Base-by-base conservation (phyloP, 225 moss, liverwort and hornwort species). In the Polytrichum formosum region DNA sequence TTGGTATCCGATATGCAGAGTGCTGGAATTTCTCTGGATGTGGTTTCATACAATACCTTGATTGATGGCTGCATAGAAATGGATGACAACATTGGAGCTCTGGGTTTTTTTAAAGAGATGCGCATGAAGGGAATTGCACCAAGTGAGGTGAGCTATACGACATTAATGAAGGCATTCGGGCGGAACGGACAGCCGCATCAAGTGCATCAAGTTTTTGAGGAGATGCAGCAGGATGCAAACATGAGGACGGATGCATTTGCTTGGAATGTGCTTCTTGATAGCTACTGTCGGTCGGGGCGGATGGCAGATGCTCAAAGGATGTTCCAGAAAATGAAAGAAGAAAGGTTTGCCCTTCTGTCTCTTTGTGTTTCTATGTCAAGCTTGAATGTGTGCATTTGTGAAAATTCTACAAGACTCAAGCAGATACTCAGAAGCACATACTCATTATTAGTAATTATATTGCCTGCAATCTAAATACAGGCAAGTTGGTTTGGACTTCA, bases 111-210 rank as follows among this genome's bases (percentile, higher is more conserved):
- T 55, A 78, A 68, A 58, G 79, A 81, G 63, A 94, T 94, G 97
- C 91, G 92, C 0, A 81, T 76, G 64, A 84, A 82, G 0, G 90
- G 81, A 4, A 92, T 94, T 21, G 61, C 82, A 28, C 97, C 97
- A 21, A 85, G 90, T 8, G 90, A 91, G 5, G 88, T 98, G 29
- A 98, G 94, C 74, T 98, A 92, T 75, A 94, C 97, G 27, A 92
- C 94, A 60, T 90, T 98, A 22, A 98, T 98, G 92, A 94, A 91
- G 63, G 97, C 97, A 0, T 98, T 98, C 63, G 97, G 84, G 1
- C 85, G 85, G 18, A 98, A 91, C 26, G 86, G 88, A 18, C 92
- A 98, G 73, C 91, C 91, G 5, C 87, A 85, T 56, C 78, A 94
- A 77, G 94, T 88, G 23, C 86, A 85, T 5, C 80, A 91, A 59